Base-by-base conservation (phyloP, 495 filamentous ascomycete genomes). In the Talaromyces thailandensis region DNA sequence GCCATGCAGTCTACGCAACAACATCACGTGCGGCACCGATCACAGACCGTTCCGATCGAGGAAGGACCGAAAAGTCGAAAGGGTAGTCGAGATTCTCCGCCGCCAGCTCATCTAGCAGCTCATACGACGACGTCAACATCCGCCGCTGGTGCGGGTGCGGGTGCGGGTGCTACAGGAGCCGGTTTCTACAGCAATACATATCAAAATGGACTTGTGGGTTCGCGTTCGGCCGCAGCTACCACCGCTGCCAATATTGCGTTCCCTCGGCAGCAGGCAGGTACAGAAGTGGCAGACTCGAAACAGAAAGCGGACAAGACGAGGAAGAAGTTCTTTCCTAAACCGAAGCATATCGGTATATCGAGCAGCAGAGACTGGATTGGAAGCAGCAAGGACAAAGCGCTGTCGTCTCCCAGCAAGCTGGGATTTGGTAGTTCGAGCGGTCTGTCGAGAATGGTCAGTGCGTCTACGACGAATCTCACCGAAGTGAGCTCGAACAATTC, bases 291-390 rank as follows among this genome's bases (percentile, higher is more conserved):
- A 61, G 88, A 92, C 65, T 84, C 84, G 64, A 89, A 87, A 37
- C 75, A 75, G 24, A 87, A 87, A 68, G 80, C 84, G 25, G 89
- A 93, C 73, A 91, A 90, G 75, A 90, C 89, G 23, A 95, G 93
- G 75, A 91, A 92, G 73, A 96, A 95, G 75, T 80, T 96, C 6
- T 96, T 96, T 70, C 93, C 90, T 2, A 88, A 93, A 63, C 91
- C 91, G 4, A 92, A 91, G 69, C 90, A 88, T 70, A 90, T 93
- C 55, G 84, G 84, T 9, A 88, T 90, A 59, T 87, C 84, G 58
- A 86, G 87, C 53, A 90, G 94, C 43, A 85, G 81, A 63, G 84
- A 87, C 56, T 56, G 66, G 11, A 73, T 77, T 28, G 68, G 77
- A 14, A 28, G 51, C 51, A 55, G 55, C 29, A 90, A 88, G 70